Evolutionary conservation across 2,329 filamentous ascomycete species (phyloP), one percentile per base, ranked within the genome.

Genomic region (Microsporum audouinii): DNA sequence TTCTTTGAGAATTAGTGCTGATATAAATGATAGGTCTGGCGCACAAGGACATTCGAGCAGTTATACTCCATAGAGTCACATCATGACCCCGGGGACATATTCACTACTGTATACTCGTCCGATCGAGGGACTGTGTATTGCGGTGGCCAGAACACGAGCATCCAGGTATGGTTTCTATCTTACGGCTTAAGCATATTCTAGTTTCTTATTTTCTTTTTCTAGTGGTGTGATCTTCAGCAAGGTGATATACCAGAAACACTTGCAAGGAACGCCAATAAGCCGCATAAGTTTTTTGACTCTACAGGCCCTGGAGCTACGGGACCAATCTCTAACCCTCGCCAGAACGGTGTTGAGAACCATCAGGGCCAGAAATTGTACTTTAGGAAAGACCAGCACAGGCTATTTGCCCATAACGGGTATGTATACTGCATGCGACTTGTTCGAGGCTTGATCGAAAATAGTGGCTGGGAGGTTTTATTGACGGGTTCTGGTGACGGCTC

Each of bases 381-480:
- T 62, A 87, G 89, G 68, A 84, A 85, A 57, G 83, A 88, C 27
- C 87, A 91, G 61, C 88, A 95, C 61, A 83, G 82, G 61, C 88
- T 94, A 68, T 99, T 95, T 75, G 91, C 94, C 1, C 94, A 99
- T 72, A 92, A 87, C 72, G 94, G 95, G 51, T 97, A 96, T 71
- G 86, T 99, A 0, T 96, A 96, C 73, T 95, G 91, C 73, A 97
- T 97, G 92, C 80, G 95, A 3, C 80, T 99, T 62, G 86, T 89
- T 0, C 85, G 83, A 63, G 89, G 88, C 0, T 80, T 89, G 5
- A 81, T 89, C 2, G 78, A 80, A n/a, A 87, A 87, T 5, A 85
- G 89, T 1, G 84, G 88, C 31, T 78, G 82, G 61, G 91, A 97
- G 67, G 85, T 95, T 0, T 73, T 99, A 41, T 84, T 99, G 36